These are phyloP conservation scores for Wilcoxina mikolae DNA, from an alignment of 495 filamentous ascomycete genomes.

Conservation along the genomic window DNA sequence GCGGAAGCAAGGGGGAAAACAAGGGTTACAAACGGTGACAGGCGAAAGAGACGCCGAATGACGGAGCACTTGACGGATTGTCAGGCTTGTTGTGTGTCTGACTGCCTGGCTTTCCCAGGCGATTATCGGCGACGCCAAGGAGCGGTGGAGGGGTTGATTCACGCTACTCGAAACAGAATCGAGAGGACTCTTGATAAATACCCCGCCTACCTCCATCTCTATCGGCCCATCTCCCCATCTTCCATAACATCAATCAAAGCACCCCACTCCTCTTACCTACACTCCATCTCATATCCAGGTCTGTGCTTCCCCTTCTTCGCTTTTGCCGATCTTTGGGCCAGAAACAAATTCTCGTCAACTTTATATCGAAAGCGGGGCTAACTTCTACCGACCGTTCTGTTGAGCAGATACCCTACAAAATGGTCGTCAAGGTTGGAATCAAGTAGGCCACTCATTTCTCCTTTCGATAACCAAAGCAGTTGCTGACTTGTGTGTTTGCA, in stretches of 20 bases:
- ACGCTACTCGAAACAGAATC: neutral
- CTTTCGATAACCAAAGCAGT: neutral
- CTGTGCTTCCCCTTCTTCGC: neutral
- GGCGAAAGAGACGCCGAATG: neutral
- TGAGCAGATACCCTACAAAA: conserved; percentile 18
- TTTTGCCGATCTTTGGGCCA: neutral
- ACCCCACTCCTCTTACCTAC: neutral
- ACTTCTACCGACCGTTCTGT: neutral
- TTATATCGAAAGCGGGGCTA: neutral
- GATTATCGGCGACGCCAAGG: too few species aligned
- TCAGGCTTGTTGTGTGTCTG: too few species aligned
- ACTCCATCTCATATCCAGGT: conserved; percentile 1
- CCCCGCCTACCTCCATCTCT: neutral
- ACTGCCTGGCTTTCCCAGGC: too few species aligned
- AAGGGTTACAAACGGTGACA: neutral
- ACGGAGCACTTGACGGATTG: neutral
- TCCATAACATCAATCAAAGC: neutral
- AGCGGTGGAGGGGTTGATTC: neutral
- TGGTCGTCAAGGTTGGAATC: conserved; percentile 27
- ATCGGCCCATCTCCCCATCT: neutral
- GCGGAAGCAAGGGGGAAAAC: neutral
- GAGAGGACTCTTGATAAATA: conserved; percentile 6
- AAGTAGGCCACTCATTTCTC: conserved; percentile 15
- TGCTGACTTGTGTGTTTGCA: conserved; percentile 37
- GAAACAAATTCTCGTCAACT: neutral